phyloP scores from a whole-genome alignment of 257 asterid species.

The Phtheirospermum japonicum region DNA sequence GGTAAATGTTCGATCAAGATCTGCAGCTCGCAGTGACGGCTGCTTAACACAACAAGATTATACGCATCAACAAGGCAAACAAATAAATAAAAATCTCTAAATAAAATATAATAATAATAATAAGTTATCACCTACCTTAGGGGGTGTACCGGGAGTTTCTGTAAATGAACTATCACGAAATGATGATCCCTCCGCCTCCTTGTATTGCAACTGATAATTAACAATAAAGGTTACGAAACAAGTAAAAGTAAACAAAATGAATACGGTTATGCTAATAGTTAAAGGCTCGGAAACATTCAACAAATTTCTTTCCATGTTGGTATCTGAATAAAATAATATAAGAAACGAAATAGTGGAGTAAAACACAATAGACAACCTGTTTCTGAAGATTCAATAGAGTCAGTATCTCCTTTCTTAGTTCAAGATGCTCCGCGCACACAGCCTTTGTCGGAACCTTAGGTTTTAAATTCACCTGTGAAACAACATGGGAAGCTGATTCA shows the following conservation, averaged over 20 bases:
- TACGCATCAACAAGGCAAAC: constrained; percentile 13
- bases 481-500: constrained; percentile 16
- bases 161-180: constrained; percentile 75
- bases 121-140: constrained; percentile 49
- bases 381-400: constrained; percentile 87
- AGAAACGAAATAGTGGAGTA: background rate
- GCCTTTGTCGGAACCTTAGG: constrained; percentile 96
- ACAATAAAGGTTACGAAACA: constrained; percentile 24
- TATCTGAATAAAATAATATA: background rate
- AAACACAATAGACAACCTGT: constrained; percentile 51
- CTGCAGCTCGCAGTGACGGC: constrained; percentile 63
- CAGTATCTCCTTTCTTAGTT: constrained; percentile 87
- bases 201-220: constrained; percentile 65
- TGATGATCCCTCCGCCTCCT: constrained; percentile 89
- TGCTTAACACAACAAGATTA: constrained; percentile 30
- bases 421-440: constrained; percentile 94
- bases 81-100: background rate
- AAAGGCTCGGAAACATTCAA: background rate
- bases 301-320: constrained; percentile 15
- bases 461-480: constrained; percentile 79
- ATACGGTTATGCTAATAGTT: background rate
- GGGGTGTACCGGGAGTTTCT: constrained; percentile 95
- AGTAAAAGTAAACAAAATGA: background rate
- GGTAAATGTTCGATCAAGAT: constrained; percentile 69
- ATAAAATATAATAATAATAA: constrained; percentile 7